Conservation (phyloP, 140 eudicot species). For the Ambrosia hybrid region DNA sequence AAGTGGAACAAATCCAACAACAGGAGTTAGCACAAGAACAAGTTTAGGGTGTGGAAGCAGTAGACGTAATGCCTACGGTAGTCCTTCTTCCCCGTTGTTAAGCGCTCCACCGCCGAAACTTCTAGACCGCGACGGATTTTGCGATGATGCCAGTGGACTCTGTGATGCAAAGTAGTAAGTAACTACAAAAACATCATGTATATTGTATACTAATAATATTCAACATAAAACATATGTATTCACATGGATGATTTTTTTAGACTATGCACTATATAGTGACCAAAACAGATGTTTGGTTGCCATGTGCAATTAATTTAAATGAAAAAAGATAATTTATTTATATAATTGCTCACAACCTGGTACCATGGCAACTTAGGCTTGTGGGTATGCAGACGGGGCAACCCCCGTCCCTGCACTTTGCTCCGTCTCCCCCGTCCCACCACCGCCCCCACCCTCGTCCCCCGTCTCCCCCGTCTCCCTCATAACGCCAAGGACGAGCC, state of each 20-base stretch:
- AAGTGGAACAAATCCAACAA: slow-evolving; percentile 83
- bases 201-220: neutral
- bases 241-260: neutral
- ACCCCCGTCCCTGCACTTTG: no score
- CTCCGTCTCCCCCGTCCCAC: no score
- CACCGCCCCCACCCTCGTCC: no score
- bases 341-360: no score
- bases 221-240: neutral
- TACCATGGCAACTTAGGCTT: no score
- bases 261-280: no score
- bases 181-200: neutral
- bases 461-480: no score
- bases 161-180: slow-evolving; percentile 63
- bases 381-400: no score
- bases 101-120: slow-evolving; percentile 93
- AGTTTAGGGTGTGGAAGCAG: slow-evolving; percentile 95
- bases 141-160: slow-evolving; percentile 76
- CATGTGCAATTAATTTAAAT: no score
- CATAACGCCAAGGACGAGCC: no score
- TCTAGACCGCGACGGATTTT: slow-evolving; percentile 85
- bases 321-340: no score
- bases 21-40: slow-evolving; percentile 88
- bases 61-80: slow-evolving; percentile 85
- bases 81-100: slow-evolving; percentile 91
- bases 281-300: no score